These are phyloP conservation scores for Thielaviopsis euricoi DNA, from an alignment of 2,329 filamentous ascomycete genomes.

Conservation along the genomic window DNA sequence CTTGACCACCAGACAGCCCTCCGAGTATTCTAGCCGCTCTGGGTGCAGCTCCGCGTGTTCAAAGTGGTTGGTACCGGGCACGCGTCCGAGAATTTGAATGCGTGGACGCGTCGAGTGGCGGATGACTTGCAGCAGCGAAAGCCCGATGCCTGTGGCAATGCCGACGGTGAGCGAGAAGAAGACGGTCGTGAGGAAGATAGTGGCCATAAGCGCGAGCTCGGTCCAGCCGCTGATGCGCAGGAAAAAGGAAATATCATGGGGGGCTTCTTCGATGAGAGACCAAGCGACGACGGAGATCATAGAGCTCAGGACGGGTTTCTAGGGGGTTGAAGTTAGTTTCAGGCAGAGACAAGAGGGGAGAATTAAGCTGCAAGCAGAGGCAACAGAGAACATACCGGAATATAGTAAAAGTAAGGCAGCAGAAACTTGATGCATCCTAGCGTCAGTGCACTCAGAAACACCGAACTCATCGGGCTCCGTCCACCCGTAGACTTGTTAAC, in stretches of 20 bases:
- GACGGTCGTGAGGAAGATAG: slow-evolving; percentile 83
- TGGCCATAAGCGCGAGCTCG: slow-evolving; percentile 70
- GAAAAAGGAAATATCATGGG: slow-evolving; percentile 85
- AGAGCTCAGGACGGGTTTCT: slow-evolving; percentile 85
- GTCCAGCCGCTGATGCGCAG: slow-evolving; percentile 68
- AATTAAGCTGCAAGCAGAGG: too few species aligned
- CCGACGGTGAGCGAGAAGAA: slow-evolving; percentile 90
- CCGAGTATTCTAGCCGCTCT: slow-evolving; percentile 67
- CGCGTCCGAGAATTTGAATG: slow-evolving; percentile 87
- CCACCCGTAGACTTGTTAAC: slow-evolving; percentile 87
- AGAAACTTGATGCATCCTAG: slow-evolving; percentile 67
- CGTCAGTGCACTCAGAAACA: slow-evolving; percentile 71
- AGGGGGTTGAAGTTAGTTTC: not conserved
- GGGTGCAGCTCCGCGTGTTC: slow-evolving; percentile 67
- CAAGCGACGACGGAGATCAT: slow-evolving; percentile 95
- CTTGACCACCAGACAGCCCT: slow-evolving; percentile 88
- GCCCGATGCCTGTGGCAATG: slow-evolving; percentile 82
- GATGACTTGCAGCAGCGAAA: slow-evolving; percentile 80
- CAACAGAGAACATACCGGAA: slow-evolving; percentile 51
- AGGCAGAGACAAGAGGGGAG: not conserved
- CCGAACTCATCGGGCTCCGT: slow-evolving; percentile 81
- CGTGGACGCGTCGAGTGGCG: slow-evolving; percentile 79
- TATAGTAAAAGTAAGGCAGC: slow-evolving; percentile 82
- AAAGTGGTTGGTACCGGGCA: slow-evolving; percentile 68
- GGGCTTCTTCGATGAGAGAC: slow-evolving; percentile 87